Evolutionary conservation across 352 stramenopile species (phyloP).

Genomic region (Globisporangium polare): DNA sequence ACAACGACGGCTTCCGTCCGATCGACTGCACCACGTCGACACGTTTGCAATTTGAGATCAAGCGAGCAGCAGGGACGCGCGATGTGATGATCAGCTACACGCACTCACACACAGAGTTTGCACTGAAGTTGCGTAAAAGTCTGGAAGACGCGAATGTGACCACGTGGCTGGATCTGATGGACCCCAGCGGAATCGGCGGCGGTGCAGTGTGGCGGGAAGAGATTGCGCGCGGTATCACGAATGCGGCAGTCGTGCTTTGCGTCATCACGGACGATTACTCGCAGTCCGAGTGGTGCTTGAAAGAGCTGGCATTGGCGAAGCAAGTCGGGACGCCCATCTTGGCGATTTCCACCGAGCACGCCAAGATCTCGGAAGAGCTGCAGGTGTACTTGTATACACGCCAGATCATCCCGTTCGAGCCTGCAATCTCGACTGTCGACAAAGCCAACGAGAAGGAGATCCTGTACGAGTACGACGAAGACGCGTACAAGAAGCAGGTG

Average conservation of each 20-base stretch:
- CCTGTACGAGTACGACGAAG: slow-evolving; percentile 64
- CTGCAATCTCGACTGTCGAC: slow-evolving; percentile 51
- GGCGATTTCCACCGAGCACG: slow-evolving; percentile 70
- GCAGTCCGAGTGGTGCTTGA: slow-evolving; percentile 58
- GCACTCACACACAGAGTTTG: slow-evolving; percentile 61
- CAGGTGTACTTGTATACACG: slow-evolving; percentile 84
- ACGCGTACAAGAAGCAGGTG: slow-evolving; percentile 63
- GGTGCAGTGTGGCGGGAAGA: slow-evolving; percentile 64
- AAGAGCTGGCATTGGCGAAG: slow-evolving; percentile 59
- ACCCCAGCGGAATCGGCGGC: slow-evolving; percentile 53
- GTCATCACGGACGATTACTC: slow-evolving; percentile 63
- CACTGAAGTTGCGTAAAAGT: slow-evolving; percentile 51
- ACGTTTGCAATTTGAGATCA: slow-evolving; percentile 64
- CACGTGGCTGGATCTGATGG: slow-evolving; percentile 66
- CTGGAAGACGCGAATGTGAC: slow-evolving; percentile 61
- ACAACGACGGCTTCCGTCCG: slow-evolving; percentile 48
- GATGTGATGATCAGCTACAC: slow-evolving; percentile 80
- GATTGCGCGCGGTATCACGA: slow-evolving; percentile 58
- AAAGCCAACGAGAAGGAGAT: slow-evolving; percentile 37
- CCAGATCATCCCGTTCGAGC: slow-evolving; percentile 78
- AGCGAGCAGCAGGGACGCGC: slow-evolving; percentile 55
- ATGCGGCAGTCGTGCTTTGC: slow-evolving; percentile 51
- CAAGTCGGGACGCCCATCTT: slow-evolving; percentile 77
- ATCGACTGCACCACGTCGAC: slow-evolving; percentile 70
- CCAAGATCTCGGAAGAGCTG: slow-evolving; percentile 74